Evolutionary conservation across 1,284 basidiomycete genomes (phyloP).

Genomic region (Trametes pubescens): DNA sequence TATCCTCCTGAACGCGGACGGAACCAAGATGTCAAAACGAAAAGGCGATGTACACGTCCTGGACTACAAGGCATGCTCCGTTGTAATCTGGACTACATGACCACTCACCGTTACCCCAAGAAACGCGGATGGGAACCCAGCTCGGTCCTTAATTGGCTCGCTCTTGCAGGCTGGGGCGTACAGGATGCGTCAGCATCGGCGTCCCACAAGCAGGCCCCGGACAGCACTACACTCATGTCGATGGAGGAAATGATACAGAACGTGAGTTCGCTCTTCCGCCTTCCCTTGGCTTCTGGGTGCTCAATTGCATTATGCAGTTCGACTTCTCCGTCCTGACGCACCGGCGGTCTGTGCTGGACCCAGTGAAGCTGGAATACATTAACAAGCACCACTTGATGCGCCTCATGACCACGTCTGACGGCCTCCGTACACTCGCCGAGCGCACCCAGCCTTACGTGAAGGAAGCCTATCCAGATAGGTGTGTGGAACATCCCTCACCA

Average conservation of each 20-base stretch:
- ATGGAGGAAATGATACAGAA: constrained; percentile 69
- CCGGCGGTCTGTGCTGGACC: constrained; percentile 77
- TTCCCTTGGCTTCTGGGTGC: background rate
- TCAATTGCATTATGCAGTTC: constrained; percentile 55
- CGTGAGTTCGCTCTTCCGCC: constrained; percentile 45
- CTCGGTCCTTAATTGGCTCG: constrained; percentile 93
- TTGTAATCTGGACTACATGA: background rate
- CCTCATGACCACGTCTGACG: constrained; percentile 52
- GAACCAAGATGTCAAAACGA: constrained; percentile 94
- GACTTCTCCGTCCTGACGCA: constrained; percentile 77
- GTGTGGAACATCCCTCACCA: constrained; percentile 35
- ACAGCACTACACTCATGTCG: constrained; percentile 72
- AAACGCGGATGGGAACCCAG: constrained; percentile 88
- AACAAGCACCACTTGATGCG: constrained; percentile 80
- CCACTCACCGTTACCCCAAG: constrained; percentile 43
- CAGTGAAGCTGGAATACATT: constrained; percentile 74
- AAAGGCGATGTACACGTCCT: constrained; percentile 89
- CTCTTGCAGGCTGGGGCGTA: constrained; percentile 91
- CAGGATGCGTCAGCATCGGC: constrained; percentile 45
- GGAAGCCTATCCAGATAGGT: constrained; percentile 54
- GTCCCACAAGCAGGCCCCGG: constrained; percentile 54
- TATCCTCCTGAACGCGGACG: constrained; percentile 89
- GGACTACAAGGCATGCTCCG: constrained; percentile 78
- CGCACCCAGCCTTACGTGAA: constrained; percentile 58
- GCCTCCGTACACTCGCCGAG: constrained; percentile 56